These are phyloP conservation scores for Sporothrix brunneoviolacea DNA, from an alignment of 2,329 filamentous ascomycete species.

Conservation along the genomic window DNA sequence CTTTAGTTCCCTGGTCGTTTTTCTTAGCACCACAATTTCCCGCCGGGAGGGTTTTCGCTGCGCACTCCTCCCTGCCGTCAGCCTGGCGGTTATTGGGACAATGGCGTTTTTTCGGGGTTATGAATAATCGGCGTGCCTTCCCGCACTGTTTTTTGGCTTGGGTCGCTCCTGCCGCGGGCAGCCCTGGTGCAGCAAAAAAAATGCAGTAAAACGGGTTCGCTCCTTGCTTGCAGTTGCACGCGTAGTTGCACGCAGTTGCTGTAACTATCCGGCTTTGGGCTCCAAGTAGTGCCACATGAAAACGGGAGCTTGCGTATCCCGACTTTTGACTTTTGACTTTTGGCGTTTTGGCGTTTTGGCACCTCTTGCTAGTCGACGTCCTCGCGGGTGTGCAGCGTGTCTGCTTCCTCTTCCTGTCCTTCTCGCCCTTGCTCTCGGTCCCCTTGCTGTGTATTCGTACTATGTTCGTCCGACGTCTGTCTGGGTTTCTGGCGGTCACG, in stretches of 20 bases:
- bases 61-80: no score
- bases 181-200: not conserved
- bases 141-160: not conserved
- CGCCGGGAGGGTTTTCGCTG: slow-evolving; percentile 1
- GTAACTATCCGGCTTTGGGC: slow-evolving; percentile 3
- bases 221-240: not conserved
- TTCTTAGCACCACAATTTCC: not conserved
- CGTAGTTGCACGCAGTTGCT: not conserved
- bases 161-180: slow-evolving; percentile 2
- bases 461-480: no score
- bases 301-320: slow-evolving; percentile 7
- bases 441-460: no score
- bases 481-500: no score
- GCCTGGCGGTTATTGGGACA: no score
- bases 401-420: no score
- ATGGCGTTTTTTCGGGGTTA: slow-evolving; percentile 8
- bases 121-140: slow-evolving; percentile 7
- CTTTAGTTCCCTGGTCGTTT: not conserved
- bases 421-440: no score
- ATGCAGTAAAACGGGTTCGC: slow-evolving; percentile 8
- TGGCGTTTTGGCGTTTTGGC: not conserved
- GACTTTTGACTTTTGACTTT: slow-evolving; percentile 3
- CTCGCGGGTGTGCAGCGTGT: no score
- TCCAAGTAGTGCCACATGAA: slow-evolving; percentile 9
- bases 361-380: not conserved